Evolutionary conservation across 495 filamentous ascomycete species (phyloP), one percentile per base, ranked within the genome.

Genomic region (Penicillium crystallinum): DNA sequence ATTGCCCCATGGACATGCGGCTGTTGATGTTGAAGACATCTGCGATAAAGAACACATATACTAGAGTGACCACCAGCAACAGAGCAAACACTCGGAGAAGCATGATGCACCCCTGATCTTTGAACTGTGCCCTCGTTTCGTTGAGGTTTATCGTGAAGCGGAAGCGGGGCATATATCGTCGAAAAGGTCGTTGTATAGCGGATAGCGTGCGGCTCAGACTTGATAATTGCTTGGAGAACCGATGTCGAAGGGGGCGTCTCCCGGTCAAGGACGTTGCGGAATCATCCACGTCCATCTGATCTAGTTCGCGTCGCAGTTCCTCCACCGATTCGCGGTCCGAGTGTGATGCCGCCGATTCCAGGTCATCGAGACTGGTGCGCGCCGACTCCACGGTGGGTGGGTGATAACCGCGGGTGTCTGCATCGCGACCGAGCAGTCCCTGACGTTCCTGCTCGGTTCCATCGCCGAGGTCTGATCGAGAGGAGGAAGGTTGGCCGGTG

Each of bases 261-360:
- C 61, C 59, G 56, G 63, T 57, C 55, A 75, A 44, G 52, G 68
- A 46, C 64, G 73, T 46, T 76, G 50, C 79, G 4, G 84, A 83
- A 60, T 96, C 92, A 55, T 90, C 75, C 6, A 95, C 81, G 61
- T 96, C 92, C 81, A 98, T 82, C 77, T 96, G 86, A 57, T 90
- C 82, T 69, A 97, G 86, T 71, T 91, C 88, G 57, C 83, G 77
- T 52, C 86, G 82, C 43, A 96, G 73, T 46, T 76, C 77, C 31
- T 87, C 88, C 29, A 74, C 67, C 38, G 76, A 80, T 31, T 65
- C 67, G 47, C 76, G 68, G 42, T 66, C 65, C 17, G 75, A 78
- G 40, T 59, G 64, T 31, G 64, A 65, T 6, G 56, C 65, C 6
- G 72, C 67, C 4, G 77, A 79, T 40, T 70, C 69, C 30, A 80